A percentile compares a stretch with the other conserved stretches of the same genome.
Evolutionary conservation across 2,329 filamentous ascomycete species (phyloP).

Genomic region (Clonostachys rosea): DNA sequence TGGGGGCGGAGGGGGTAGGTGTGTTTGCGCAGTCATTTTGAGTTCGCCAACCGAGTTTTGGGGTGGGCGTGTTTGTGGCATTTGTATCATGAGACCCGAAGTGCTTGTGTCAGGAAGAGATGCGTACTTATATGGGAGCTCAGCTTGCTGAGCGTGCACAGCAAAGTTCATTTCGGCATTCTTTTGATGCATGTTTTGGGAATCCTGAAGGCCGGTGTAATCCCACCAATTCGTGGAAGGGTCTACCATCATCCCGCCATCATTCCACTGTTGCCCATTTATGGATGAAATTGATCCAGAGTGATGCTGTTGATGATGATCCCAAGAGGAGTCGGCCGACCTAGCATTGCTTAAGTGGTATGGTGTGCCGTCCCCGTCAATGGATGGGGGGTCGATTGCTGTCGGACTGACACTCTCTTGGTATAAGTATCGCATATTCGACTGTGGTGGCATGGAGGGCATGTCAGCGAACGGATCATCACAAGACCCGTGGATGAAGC

Average conservation of each 20-base stretch:
- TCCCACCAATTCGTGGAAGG: constrained; percentile 5
- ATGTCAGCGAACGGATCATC: constrained; percentile 32
- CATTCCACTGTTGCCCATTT: too few species aligned
- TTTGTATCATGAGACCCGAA: constrained; percentile 47
- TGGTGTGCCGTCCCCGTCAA: too few species aligned
- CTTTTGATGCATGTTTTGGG: constrained; percentile 22
- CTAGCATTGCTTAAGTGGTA: too few species aligned
- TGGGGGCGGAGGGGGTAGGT: constrained; percentile 24
- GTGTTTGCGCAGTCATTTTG: constrained; percentile 23
- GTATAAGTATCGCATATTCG: constrained; percentile 20
- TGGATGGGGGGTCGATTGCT: too few species aligned
- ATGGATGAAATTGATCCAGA: neutral
- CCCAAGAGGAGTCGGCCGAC: constrained; percentile 13
- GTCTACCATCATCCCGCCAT: too few species aligned
- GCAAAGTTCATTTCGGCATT: constrained; percentile 30
- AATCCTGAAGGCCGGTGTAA: constrained; percentile 4
- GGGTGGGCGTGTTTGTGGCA: constrained; percentile 39
- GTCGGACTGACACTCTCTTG: constrained; percentile 22
- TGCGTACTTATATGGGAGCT: constrained; percentile 33
- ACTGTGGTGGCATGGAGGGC: constrained; percentile 13
- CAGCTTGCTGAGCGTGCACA: constrained; percentile 32
- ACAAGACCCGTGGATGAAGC: constrained; percentile 26
- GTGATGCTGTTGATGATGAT: constrained; percentile 18
- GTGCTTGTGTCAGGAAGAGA: constrained; percentile 19
- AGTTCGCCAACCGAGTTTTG: constrained; percentile 29